These are phyloP conservation scores for Cryptosporidium sp. DNA, from an alignment of 169 alveolate species.

Conservation along the genomic window DNA sequence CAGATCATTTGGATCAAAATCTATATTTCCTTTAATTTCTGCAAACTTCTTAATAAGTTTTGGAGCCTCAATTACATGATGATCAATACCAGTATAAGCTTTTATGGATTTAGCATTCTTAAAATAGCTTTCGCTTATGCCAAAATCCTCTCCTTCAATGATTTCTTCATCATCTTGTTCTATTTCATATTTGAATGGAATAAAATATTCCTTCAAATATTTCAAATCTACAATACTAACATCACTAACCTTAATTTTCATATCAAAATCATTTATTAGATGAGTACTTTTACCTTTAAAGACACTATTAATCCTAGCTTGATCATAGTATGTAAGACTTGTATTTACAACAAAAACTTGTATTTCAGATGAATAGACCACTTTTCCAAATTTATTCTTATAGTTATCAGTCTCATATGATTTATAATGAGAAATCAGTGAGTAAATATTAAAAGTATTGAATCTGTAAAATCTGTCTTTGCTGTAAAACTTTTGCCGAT, in stretches of 20 bases:
- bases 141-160: neutral
- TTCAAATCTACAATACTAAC: neutral
- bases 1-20: neutral
- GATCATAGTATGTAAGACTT: constrained; percentile 23
- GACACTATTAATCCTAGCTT: neutral
- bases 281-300: neutral
- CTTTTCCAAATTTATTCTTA: neutral
- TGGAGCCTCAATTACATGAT: constrained; percentile 2
- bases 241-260: neutral
- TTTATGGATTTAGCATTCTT: neutral
- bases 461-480: constrained; percentile 55
- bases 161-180: constrained; percentile 4
- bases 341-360: constrained; percentile 5
- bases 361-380: neutral
- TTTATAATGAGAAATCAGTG: constrained; percentile 44
- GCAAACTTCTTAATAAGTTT: neutral
- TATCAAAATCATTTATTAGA: neutral
- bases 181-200: constrained; percentile 1
- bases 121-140: neutral
- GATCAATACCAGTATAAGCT: neutral
- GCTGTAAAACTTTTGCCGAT: neutral
- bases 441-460: constrained; percentile 6
- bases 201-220: constrained; percentile 4
- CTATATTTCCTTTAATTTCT: constrained; percentile 31
- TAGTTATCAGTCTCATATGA: constrained; percentile 1